Evolutionary conservation across 164 flowering plant genomes (phyloP), one percentile per base, ranked within the genome.

Genomic region (Vitis rupestris): DNA sequence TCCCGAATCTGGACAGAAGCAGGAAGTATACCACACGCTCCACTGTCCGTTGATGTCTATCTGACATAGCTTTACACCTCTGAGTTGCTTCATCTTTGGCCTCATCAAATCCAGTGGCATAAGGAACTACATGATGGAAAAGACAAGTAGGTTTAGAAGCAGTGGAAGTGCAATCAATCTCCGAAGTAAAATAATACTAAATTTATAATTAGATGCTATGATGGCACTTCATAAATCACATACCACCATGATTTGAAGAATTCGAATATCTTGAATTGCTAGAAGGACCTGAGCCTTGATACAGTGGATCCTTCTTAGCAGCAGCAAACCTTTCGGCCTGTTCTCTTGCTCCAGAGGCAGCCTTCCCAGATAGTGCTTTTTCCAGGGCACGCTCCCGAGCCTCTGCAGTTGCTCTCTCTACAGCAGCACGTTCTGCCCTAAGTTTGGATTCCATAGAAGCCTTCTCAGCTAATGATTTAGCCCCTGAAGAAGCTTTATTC

Each of bases 361-460:
- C 76, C 76, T 89, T 88, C 76, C 69, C 88, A n/a, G 87, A 79
- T 73, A 85, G 31, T 27, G 92, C 91, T 78, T 83, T 94, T 70
- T 94, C 91, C 23, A 83, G 75, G 64, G 96, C 98, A 71, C 95
- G 95, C 65, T 84, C 86, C 69, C 94, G 78, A 60, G 96, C 97
- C 82, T 91, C 99, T 61, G 87, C 82, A 51, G 92, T 88, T 65
- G 97, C 98, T 74, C 96, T 82, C 75, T 93, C 98, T 50, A 90
- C 94, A 30, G 96, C 98, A 76, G 97, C 94, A 69, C 96, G 94
- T 76, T 88, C 92, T 65, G 85, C 85, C 77, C 79, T 89, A 30
- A 83, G 84, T 82, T 84, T 89, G 75, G 90, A 91, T 70, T 87
- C 93, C 17, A 30, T 61, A 49, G 85, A 76, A 70, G 85, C 78